These are phyloP conservation scores for Epichloe sibirici DNA, from an alignment of 2,329 filamentous ascomycete genomes.

Conservation along the genomic window DNA sequence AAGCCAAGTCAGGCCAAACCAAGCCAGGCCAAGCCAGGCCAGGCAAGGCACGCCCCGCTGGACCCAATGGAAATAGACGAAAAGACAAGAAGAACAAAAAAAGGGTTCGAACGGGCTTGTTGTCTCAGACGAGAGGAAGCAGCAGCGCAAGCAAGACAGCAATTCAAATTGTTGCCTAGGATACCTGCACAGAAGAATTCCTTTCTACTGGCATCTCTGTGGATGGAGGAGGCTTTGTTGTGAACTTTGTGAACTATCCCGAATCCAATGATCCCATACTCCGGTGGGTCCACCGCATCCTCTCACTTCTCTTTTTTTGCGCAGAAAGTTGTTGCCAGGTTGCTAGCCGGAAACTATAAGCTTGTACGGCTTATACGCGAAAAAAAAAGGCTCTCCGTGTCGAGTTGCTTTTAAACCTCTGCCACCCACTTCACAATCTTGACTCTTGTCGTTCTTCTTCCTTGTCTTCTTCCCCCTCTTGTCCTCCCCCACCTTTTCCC, in stretches of 20 bases:
- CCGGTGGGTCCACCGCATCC: neutral
- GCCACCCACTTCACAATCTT: neutral
- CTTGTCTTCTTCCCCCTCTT: neutral
- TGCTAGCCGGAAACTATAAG: neutral
- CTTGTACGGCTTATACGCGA: neutral
- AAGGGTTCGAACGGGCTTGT: neutral
- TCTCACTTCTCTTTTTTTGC: neutral
- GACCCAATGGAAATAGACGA: neutral
- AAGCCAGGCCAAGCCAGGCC: neutral
- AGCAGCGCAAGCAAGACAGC: neutral
- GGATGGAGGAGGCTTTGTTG: neutral
- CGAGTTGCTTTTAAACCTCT: neutral
- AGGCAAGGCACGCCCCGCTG: neutral
- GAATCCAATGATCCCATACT: neutral
- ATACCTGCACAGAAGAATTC: neutral
- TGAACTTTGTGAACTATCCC: neutral
- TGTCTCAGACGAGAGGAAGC: conserved; percentile 2
- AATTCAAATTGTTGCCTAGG: conserved; percentile 1
- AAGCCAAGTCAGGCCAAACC: too few species aligned
- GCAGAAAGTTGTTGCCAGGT: neutral
- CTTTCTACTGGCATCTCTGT: neutral
- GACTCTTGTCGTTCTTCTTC: too few species aligned
- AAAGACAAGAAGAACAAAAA: neutral
- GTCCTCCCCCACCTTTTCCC: neutral
- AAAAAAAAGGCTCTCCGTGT: neutral